Base-by-base conservation (phyloP, 2,329 filamentous ascomycete genomes). In the Colletotrichum sp. region DNA sequence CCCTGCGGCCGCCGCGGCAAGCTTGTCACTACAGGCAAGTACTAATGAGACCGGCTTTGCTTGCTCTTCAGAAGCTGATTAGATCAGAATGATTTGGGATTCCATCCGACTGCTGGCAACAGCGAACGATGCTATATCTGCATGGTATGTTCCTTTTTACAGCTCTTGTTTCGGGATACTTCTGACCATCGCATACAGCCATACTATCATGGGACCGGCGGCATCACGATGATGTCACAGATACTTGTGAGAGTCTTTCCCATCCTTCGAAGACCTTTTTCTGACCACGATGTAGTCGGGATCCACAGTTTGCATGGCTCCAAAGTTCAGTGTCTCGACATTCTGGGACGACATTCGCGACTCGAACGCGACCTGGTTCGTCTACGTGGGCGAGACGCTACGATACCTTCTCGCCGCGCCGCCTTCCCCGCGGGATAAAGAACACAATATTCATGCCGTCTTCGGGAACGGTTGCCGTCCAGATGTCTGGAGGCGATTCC, bases 341-440 rank as follows among this genome's bases (percentile, higher is more conserved):
- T 96, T 96, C 86, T 96, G 94, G 94, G 83, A 85, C 36, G 94
- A 96, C 77, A 87, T 95, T 24, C 90, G 92, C 61, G 93, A 93
- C 74, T 93, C 92, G 0, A 84, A 89, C 16, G 91, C 94, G 1
- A 95, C 93, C 0, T 90, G 91, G 80, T 94, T 96, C 78, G 91
- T 94, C 21, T 96, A 96, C 80, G 94, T 96, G 4, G 94, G 94
- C 79, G 94, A 96, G 82, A 95, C 93, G 0, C 90, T 94, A 8
- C 90, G 94, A 1, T 96, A 96, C 79, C 88, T 96, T 1, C 88
- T 96, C 15, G 92, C 93, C 1, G 90, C 90, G 3, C 93, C 94
- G 3, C 90, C 91, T 0, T 90, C 89, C n/a, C 87, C 91, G 0
- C 87, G 91, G 8, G 92, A 94, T 82, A 88, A 85, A 76, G 84